These are phyloP conservation scores for Alternaria consortialis DNA, from an alignment of 2,329 filamentous ascomycete genomes.

Conservation along the genomic window DNA sequence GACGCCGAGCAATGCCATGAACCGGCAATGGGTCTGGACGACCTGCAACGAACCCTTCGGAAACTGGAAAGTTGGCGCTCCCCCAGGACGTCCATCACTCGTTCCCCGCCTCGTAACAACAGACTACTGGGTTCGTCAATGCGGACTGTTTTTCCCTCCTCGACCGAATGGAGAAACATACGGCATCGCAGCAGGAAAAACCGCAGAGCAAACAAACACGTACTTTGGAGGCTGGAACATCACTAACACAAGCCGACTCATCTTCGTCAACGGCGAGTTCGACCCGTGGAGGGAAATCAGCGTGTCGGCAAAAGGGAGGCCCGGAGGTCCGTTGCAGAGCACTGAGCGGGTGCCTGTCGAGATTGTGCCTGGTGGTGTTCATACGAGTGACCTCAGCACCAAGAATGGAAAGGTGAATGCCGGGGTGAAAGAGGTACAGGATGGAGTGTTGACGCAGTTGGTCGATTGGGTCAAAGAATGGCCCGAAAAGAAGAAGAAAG, in stretches of 20 bases:
- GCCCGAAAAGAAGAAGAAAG: neutral
- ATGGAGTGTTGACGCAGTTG: slow-evolving; percentile 1
- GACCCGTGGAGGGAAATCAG: neutral
- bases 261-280: neutral
- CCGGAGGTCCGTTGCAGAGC: slow-evolving; percentile 1
- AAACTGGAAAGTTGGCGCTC: slow-evolving; percentile 1
- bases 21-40: slow-evolving; percentile 1
- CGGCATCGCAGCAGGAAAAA: neutral
- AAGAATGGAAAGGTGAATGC: slow-evolving; percentile 1
- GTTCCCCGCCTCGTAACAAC: neutral
- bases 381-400: neutral
- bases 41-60: neutral
- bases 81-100: neutral
- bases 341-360: neutral
- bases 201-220: neutral
- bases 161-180: slow-evolving; percentile 3
- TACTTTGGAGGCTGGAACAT: neutral
- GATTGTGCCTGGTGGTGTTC: neutral
- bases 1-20: neutral
- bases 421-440: neutral
- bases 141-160: neutral
- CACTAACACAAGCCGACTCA: neutral
- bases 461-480: neutral
- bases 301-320: neutral
- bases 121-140: neutral